phyloP scores from a whole-genome alignment of 2,329 filamentous ascomycete species.

The Aspergillus pseudoviridinutans region DNA sequence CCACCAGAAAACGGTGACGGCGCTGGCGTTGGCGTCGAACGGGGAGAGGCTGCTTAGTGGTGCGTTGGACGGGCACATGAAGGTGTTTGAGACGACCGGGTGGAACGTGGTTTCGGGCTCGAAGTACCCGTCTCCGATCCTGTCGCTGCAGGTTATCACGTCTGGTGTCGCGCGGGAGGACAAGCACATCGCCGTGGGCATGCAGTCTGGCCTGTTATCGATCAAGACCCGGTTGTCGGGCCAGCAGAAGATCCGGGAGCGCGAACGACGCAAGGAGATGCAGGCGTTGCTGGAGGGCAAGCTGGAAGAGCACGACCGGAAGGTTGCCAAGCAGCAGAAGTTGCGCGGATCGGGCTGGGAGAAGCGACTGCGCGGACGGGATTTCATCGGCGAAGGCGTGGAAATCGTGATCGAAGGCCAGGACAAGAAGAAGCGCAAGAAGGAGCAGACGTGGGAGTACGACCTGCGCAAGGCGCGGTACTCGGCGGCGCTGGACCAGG shows the following conservation, averaged over 20 bases:
- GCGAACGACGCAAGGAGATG: slow-evolving; percentile 80
- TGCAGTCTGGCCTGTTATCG: slow-evolving; percentile 89
- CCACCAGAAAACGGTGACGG: slow-evolving; percentile 96
- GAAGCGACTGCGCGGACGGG: slow-evolving; percentile 63
- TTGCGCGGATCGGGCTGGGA: slow-evolving; percentile 58
- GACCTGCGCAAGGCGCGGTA: slow-evolving; percentile 77
- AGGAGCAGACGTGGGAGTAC: slow-evolving; percentile 72
- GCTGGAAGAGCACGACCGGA: slow-evolving; percentile 71
- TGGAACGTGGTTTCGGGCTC: slow-evolving; percentile 96
- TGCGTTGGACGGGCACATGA: slow-evolving; percentile 91
- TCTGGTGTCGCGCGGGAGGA: slow-evolving; percentile 69
- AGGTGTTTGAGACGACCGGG: slow-evolving; percentile 87
- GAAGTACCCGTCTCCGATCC: slow-evolving; percentile 88
- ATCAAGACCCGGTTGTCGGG: slow-evolving; percentile 85
- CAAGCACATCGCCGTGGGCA: slow-evolving; percentile 89
- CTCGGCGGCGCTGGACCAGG: slow-evolving; percentile 71
- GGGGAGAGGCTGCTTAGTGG: slow-evolving; percentile 79
- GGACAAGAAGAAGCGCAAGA: slow-evolving; percentile 59
- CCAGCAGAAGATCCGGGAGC: slow-evolving; percentile 70
- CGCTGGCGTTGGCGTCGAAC: slow-evolving; percentile 74
- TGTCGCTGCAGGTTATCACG: slow-evolving; percentile 74
- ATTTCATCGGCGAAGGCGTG: slow-evolving; percentile 77
- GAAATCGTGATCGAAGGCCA: slow-evolving; percentile 79
- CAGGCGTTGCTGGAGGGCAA: slow-evolving; percentile 72
- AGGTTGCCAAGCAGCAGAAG: slow-evolving; percentile 65